These are phyloP conservation scores for Fomitopsis betulina DNA, from an alignment of 1,284 basidiomycete genomes.

Conservation along the genomic window DNA sequence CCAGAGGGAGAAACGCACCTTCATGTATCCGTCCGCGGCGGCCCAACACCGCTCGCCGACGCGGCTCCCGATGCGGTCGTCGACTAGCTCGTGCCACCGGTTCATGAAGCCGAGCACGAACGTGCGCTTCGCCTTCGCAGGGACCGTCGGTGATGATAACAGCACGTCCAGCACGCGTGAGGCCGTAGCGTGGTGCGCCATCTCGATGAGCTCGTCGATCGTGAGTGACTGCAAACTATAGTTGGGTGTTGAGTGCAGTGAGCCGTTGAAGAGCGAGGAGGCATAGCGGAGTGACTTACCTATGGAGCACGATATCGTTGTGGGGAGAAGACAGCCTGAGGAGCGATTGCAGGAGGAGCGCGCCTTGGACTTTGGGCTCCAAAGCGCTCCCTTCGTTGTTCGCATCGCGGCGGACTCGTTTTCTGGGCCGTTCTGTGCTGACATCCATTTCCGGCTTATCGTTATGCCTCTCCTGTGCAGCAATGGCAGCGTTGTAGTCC, in stretches of 20 bases:
- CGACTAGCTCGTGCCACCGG: conserved; percentile 72
- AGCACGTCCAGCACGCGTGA: conserved; percentile 83
- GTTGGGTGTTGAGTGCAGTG: neutral
- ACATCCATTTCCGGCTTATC: conserved; percentile 4
- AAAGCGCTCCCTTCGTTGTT: conserved; percentile 29
- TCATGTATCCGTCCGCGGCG: conserved; percentile 84
- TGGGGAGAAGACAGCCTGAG: conserved; percentile 63
- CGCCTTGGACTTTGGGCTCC: conserved; percentile 80
- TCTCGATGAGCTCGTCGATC: conserved; percentile 54
- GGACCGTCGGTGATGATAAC: conserved; percentile 65
- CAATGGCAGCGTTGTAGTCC: conserved; percentile 31
- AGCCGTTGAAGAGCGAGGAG: neutral
- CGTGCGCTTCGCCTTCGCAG: conserved; percentile 62
- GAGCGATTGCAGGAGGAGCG: conserved; percentile 79
- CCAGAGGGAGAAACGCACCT: conserved; percentile 43
- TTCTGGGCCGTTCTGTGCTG: conserved; percentile 5
- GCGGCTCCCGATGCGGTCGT: conserved; percentile 85
- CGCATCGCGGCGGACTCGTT: conserved; percentile 16
- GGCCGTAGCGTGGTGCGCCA: conserved; percentile 70
- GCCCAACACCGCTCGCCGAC: conserved; percentile 87
- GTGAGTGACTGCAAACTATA: conserved; percentile 57
- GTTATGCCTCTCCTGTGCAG: conserved; percentile 1
- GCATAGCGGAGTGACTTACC: conserved; percentile 37
- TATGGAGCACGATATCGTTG: conserved; percentile 62
- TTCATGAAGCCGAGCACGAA: conserved; percentile 75